Conservation (phyloP, 2,329 filamentous ascomycete genomes). For the Neonectria ditissima region DNA sequence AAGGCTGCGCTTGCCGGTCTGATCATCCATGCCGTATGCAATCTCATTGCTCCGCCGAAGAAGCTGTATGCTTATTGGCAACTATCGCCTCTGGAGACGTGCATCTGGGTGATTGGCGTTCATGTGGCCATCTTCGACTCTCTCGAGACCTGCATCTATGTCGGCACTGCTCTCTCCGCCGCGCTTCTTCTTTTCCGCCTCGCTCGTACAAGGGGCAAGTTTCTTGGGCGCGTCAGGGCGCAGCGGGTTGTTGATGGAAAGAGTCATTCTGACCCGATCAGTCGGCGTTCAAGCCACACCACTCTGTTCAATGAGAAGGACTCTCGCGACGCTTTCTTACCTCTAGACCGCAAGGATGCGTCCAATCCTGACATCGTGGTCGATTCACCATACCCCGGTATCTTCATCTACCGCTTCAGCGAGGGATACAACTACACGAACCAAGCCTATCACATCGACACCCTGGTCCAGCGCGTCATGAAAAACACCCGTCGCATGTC, state of each 20-base stretch:
- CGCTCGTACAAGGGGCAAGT: conserved; percentile 59
- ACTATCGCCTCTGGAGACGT: conserved; percentile 77
- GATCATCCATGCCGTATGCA: conserved; percentile 86
- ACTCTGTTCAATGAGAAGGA: conserved; percentile 16
- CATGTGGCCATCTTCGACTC: conserved; percentile 64
- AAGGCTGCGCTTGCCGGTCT: conserved; percentile 77
- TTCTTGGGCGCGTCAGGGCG: conserved; percentile 55
- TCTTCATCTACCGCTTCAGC: conserved; percentile 64
- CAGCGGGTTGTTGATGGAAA: conserved; percentile 28
- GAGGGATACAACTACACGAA: conserved; percentile 67
- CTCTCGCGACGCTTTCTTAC: conserved; percentile 54
- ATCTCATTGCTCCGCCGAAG: conserved; percentile 79
- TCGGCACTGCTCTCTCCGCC: conserved; percentile 58
- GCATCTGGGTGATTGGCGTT: conserved; percentile 82
- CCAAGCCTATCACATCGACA: conserved; percentile 60
- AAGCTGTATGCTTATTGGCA: conserved; percentile 83
- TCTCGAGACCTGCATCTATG: conserved; percentile 64
- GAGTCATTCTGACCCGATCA: neutral
- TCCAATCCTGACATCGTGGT: conserved; percentile 59
- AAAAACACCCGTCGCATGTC: conserved; percentile 55
- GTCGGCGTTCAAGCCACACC: neutral
- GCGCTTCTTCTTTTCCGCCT: conserved; percentile 59
- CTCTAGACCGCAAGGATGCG: conserved; percentile 55
- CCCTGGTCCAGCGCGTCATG: conserved; percentile 54
- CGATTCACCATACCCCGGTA: conserved; percentile 58